Conservation (phyloP, 106 monocot species). For the Apostasia ramifera region DNA sequence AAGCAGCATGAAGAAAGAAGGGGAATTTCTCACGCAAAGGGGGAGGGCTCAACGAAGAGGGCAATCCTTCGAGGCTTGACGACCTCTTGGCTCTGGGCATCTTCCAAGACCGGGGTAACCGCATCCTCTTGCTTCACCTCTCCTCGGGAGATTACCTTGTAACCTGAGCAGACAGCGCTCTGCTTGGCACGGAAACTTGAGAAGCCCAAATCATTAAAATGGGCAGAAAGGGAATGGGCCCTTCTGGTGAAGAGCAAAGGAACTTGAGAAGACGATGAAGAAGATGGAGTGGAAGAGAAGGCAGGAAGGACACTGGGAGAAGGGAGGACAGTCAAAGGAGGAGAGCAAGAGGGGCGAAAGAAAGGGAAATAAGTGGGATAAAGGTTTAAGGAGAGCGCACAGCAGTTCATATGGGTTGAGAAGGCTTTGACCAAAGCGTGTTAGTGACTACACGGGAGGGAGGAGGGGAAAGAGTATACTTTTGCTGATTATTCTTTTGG, state of each 20-base stretch:
- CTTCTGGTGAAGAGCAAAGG: not conserved
- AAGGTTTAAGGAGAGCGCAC: not conserved
- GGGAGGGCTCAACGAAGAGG: constrained; percentile 52
- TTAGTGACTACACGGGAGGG: too few relatives aligned
- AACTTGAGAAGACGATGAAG: not conserved
- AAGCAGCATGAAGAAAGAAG: not conserved
- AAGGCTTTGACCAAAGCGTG: too few relatives aligned
- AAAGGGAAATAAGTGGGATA: not conserved
- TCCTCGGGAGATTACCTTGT: not conserved
- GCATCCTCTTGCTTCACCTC: constrained; percentile 3
- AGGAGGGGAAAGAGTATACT: too few relatives aligned
- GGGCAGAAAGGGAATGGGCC: not conserved
- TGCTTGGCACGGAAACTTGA: not conserved
- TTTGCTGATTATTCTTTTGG: too few relatives aligned
- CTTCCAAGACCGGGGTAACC: constrained; percentile 7
- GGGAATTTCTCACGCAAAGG: constrained; percentile 31
- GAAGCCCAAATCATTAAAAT: not conserved
- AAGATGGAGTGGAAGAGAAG: constrained; percentile 1
- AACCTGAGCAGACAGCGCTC: not conserved
- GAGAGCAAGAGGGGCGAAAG: not conserved
- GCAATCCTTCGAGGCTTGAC: constrained; percentile 33
- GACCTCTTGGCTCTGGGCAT: not conserved
- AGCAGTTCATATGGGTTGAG: not conserved
- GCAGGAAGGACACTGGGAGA: not conserved
- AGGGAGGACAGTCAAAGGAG: not conserved